Percentiles rank a stretch among this genome's conserved stretches.
These are phyloP conservation scores for Lipomyces orientalis DNA, from an alignment of 805 yeast genomes.

Conservation along the genomic window DNA sequence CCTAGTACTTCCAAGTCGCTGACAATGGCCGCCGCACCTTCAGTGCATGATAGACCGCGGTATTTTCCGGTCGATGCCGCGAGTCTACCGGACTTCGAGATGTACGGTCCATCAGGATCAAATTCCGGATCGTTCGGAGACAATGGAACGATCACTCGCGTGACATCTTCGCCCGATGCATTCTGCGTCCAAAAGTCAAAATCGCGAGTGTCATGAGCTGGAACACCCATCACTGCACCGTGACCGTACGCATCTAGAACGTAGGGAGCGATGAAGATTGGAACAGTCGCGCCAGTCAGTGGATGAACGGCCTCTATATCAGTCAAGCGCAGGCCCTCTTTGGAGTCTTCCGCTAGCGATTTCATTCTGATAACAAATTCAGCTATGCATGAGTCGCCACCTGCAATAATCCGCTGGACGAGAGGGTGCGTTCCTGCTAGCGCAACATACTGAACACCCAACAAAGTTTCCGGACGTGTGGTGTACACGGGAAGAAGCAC, in stretches of 20 bases:
- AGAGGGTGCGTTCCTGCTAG: constrained; percentile 74
- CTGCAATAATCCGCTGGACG: constrained; percentile 48
- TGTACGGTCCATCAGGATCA: constrained; percentile 45
- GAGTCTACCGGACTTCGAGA: constrained; percentile 54
- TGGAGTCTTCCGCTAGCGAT: constrained; percentile 52
- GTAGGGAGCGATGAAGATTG: constrained; percentile 89
- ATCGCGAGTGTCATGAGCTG: constrained; percentile 90
- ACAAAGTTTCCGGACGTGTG: constrained; percentile 87
- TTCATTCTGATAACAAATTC: constrained; percentile 53
- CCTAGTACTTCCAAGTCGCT: constrained; percentile 48
- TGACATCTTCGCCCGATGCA: constrained; percentile 53
- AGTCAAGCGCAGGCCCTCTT: constrained; percentile 63
- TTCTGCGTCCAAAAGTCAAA: constrained; percentile 76
- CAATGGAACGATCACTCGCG: constrained; percentile 55
- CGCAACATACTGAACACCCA: constrained; percentile 82
- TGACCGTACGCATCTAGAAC: constrained; percentile 83
- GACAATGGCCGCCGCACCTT: constrained; percentile 60
- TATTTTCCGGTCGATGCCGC: constrained; percentile 56
- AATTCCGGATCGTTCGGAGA: neutral
- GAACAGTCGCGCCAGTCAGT: constrained; percentile 55
- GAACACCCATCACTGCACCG: constrained; percentile 98
- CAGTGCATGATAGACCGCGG: constrained; percentile 55
- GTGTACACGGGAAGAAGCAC: constrained; percentile 66
- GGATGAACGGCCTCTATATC: constrained; percentile 61
- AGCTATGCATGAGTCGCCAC: constrained; percentile 50